Evolutionary conservation across 148 eudicot genomes (phyloP).

Genomic region (Amaranthus palmeri): DNA sequence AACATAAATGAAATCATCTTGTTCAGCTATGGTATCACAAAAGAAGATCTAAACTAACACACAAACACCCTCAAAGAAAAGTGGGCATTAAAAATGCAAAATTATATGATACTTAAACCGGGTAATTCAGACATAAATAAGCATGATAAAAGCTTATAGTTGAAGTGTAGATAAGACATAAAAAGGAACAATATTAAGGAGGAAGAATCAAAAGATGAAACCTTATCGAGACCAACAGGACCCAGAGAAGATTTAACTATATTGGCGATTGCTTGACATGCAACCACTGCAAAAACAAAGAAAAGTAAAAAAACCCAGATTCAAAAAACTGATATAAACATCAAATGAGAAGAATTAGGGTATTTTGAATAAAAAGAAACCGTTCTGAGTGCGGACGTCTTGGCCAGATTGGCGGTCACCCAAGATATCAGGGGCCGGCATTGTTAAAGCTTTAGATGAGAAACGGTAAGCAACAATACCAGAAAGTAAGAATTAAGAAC

Average conservation of each 20-base stretch:
- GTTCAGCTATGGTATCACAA: background rate
- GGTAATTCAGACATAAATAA: background rate
- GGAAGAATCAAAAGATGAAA: conserved; percentile 18
- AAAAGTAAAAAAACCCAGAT: background rate
- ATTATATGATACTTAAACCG: background rate
- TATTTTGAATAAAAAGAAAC: conserved; percentile 19
- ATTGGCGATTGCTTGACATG: conserved; percentile 89
- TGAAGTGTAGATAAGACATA: background rate
- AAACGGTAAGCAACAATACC: background rate
- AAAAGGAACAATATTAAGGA: background rate
- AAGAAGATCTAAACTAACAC: background rate
- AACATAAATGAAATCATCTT: background rate
- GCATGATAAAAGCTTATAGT: background rate
- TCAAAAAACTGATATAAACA: background rate
- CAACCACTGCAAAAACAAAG: conserved; percentile 46
- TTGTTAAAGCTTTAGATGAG: background rate
- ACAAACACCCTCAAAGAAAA: background rate
- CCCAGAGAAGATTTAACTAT: conserved; percentile 96
- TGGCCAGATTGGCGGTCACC: conserved; percentile 98
- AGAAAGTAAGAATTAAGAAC: no score
- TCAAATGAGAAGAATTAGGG: background rate
- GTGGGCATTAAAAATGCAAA: background rate
- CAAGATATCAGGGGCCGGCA: conserved; percentile 62
- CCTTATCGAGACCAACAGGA: conserved; percentile 99
- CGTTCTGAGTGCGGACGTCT: conserved; percentile 95